These are phyloP conservation scores for Furcasterigmium sp. DNA, from an alignment of 2,329 filamentous ascomycete genomes.

Conservation along the genomic window DNA sequence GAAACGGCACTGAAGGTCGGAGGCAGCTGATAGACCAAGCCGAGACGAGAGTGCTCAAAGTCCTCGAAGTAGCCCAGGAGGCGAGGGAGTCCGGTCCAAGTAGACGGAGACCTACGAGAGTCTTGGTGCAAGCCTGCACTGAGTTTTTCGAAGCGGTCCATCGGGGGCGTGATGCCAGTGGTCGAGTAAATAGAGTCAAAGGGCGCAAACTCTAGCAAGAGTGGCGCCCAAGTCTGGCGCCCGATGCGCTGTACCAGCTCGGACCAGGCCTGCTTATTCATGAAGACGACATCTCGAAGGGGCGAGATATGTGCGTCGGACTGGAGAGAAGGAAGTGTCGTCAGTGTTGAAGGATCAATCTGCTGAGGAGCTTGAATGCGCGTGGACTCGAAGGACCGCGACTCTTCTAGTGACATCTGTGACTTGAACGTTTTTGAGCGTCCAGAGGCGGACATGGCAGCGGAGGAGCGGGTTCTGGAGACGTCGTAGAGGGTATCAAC, in stretches of 20 bases:
- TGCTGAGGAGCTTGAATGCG: conserved; percentile 57
- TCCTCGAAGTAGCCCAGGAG: conserved; percentile 72
- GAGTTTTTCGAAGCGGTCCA: conserved; percentile 60
- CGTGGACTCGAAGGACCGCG: conserved; percentile 51
- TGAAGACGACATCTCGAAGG: conserved; percentile 40
- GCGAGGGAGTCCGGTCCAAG: conserved; percentile 58
- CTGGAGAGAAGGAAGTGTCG: conserved; percentile 37
- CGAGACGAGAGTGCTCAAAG: conserved; percentile 62
- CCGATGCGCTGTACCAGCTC: conserved; percentile 38
- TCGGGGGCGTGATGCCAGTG: conserved; percentile 59
- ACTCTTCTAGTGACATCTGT: conserved; percentile 34
- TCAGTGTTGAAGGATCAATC: conserved; percentile 50
- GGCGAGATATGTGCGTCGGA: conserved; percentile 19
- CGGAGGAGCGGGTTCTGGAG: conserved; percentile 57
- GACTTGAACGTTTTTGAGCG: conserved; percentile 29
- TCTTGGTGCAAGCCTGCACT: conserved; percentile 53
- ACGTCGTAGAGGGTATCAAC: conserved; percentile 78
- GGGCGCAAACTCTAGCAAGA: conserved; percentile 67
- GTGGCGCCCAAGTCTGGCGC: conserved; percentile 42
- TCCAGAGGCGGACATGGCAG: conserved; percentile 23
- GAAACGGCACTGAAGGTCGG: conserved; percentile 55
- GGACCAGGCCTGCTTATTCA: conserved; percentile 45
- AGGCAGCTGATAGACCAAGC: conserved; percentile 71
- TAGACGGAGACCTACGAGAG: conserved; percentile 42
- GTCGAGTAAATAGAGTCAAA: conserved; percentile 58